These are phyloP conservation scores for Xylaria intraflava DNA, from an alignment of 495 filamentous ascomycete species.

Conservation along the genomic window DNA sequence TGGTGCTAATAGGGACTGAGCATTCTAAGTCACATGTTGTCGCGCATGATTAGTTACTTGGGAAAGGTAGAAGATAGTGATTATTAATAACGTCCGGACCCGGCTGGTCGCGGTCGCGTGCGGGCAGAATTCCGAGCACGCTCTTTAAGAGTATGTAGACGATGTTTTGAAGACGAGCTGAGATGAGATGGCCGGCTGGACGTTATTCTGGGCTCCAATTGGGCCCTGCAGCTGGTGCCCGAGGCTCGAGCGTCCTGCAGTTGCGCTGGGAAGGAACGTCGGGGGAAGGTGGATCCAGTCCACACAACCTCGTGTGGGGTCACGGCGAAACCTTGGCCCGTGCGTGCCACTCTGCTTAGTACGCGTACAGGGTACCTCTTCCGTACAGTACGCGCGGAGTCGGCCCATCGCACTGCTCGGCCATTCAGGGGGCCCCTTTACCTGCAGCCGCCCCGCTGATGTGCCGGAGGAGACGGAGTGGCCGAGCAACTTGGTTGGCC, in stretches of 20 bases:
- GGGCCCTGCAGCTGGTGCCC: slow-evolving; percentile 10
- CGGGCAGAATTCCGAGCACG: too few relatives aligned
- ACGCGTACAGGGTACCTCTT: too few relatives aligned
- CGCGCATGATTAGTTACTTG: not conserved
- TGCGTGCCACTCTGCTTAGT: too few relatives aligned
- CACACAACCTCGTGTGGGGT: not conserved
- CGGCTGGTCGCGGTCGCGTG: slow-evolving; percentile 8
- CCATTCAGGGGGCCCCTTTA: too few relatives aligned
- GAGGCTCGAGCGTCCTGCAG: slow-evolving; percentile 3
- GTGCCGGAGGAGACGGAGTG: too few relatives aligned
- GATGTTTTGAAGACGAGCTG: slow-evolving; percentile 14
- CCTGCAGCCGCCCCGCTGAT: too few relatives aligned
- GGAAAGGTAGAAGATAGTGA: not conserved
- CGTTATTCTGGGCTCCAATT: slow-evolving; percentile 12
- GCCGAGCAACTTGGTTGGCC: too few relatives aligned
- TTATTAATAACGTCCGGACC: too few relatives aligned
- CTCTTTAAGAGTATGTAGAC: slow-evolving; percentile 2
- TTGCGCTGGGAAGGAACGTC: too few relatives aligned
- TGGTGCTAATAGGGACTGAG: not conserved
- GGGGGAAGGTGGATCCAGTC: too few relatives aligned
- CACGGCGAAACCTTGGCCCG: slow-evolving; percentile 6
- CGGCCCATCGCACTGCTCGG: too few relatives aligned
- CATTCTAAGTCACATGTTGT: slow-evolving; percentile 8
- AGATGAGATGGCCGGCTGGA: slow-evolving; percentile 28
- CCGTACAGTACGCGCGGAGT: too few relatives aligned